Evolutionary conservation across 345 rosid species (phyloP), one percentile per base, ranked within the genome.

Genomic region (Linum trigynum): DNA sequence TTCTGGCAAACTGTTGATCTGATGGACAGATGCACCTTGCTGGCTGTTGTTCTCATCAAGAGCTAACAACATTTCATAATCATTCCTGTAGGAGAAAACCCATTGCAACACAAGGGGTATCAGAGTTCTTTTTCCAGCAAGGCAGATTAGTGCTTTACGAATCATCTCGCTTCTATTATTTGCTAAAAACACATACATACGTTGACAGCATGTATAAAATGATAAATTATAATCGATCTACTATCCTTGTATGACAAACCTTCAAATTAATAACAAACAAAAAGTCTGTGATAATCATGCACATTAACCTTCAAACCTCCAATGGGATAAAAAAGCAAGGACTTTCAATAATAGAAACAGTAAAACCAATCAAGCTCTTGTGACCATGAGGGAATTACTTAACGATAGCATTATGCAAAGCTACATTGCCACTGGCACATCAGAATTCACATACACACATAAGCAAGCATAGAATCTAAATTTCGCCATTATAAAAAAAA

Each of bases 21-120:
- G 87, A 65, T 66, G 75, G 64, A 71, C 64, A 57, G 95, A 81
- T 53, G 95, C 88, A 71, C 97, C 90, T 66, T 64, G 80, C 35
- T 65, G 85, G 71, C 59, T 63, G 61, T 76, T 83, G 73, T 84
- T 81, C 65, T 94, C 96, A 75, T 94, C 99, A 57, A 94, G 90
- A 56, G 96, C 86, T 82, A 88, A 80, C 62, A 94, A 75, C 87
- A 94, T 79, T 72, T 94, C 99, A 73, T 94, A 90, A 76, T 94
- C 97, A 72, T 82, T 81, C 74, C 97, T 94, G 89, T 80, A 71
- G 65, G 17, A 72, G 55, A 55, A 16, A 15, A 62, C 38, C 11
- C 38, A 12, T 57, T 35, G 59, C 36, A 57, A 57, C 59, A 16
- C 5, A 6, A 12, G 23, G 57, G 23, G 32, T 10, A 16, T 4